These are phyloP conservation scores for Anisogramma anomala DNA, from an alignment of 2,329 filamentous ascomycete species.

Conservation along the genomic window DNA sequence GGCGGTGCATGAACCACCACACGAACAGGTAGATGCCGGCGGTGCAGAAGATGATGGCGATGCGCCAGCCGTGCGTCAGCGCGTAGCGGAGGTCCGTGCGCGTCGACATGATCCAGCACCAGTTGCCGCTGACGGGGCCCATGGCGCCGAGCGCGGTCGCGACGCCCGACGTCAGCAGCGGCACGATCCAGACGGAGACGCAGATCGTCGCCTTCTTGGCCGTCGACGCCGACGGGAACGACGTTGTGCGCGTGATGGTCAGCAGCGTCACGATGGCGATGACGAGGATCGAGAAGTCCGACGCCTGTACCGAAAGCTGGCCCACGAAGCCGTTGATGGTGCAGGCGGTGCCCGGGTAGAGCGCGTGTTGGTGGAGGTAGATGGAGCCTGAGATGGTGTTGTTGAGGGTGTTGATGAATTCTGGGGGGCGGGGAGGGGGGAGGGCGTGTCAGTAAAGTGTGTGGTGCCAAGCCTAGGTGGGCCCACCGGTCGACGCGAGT, in stretches of 20 bases:
- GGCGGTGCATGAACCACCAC: conserved; percentile 24
- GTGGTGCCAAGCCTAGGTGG: no score
- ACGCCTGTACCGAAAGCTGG: conserved; percentile 33
- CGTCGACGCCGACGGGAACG: conserved; percentile 22
- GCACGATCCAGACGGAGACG: conserved; percentile 28
- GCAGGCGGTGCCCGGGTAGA: conserved; percentile 25
- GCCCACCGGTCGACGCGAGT: no score
- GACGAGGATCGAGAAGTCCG: conserved; percentile 32
- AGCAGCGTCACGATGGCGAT: conserved; percentile 27
- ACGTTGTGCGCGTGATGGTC: conserved; percentile 20
- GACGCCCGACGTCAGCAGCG: conserved; percentile 26
- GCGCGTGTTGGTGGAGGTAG: conserved; percentile 20
- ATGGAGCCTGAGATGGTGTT: conserved; percentile 31
- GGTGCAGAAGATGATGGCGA: conserved; percentile 29
- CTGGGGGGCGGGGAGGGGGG: conserved; percentile 16
- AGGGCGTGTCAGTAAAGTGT: conserved; percentile 10
- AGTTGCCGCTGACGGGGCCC: conserved; percentile 28
- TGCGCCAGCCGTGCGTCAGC: conserved; percentile 34
- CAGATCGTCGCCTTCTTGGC: conserved; percentile 24
- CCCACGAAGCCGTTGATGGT: conserved; percentile 32
- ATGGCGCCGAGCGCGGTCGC: conserved; percentile 22
- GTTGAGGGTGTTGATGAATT: conserved; percentile 31
- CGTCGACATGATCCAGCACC: conserved; percentile 34
- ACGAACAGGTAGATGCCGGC: conserved; percentile 32
- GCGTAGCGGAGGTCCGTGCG: conserved; percentile 31